phyloP scores from a whole-genome alignment of 2,329 filamentous ascomycete species.

The Zymoseptoria tritici region DNA sequence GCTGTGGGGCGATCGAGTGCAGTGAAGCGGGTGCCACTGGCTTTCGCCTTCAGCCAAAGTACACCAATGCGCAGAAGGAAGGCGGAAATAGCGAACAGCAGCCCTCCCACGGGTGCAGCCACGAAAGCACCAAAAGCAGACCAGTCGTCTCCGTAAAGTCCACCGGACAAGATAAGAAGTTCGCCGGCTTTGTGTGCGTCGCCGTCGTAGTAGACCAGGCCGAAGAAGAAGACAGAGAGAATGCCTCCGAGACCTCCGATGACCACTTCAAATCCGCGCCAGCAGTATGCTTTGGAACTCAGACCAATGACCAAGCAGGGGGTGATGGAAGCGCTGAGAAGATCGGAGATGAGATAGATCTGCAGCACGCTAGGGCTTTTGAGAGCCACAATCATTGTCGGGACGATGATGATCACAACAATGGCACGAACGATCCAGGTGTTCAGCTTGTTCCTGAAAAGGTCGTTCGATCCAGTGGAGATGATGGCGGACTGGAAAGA shows the following conservation, averaged over 20 bases:
- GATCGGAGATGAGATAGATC: conserved; percentile 75
- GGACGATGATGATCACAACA: conserved; percentile 67
- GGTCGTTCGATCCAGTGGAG: conserved; percentile 74
- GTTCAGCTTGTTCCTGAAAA: conserved; percentile 74
- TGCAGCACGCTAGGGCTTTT: conserved; percentile 67
- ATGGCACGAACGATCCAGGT: conserved; percentile 64
- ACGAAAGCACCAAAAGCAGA: conserved; percentile 76
- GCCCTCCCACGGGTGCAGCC: conserved; percentile 65
- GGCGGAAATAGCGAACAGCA: conserved; percentile 63
- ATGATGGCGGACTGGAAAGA: conserved; percentile 70
- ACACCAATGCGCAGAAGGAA: conserved; percentile 52
- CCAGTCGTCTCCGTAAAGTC: conserved; percentile 72
- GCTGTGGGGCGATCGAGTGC: conserved; percentile 53
- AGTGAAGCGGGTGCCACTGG: conserved; percentile 55
- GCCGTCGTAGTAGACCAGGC: conserved; percentile 64
- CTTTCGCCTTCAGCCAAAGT: conserved; percentile 52
- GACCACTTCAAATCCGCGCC: conserved; percentile 74
- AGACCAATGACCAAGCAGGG: conserved; percentile 70
- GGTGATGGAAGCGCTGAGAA: conserved; percentile 68
- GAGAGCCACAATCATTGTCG: conserved; percentile 65
- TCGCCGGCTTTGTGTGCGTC: conserved; percentile 55
- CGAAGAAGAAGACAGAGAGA: conserved; percentile 73
- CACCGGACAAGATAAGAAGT: conserved; percentile 64
- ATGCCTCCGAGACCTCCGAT: conserved; percentile 71
- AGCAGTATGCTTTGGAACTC: conserved; percentile 58